phyloP scores from a whole-genome alignment of 768 basidiomycete species.

The Macrocybe gigantea region DNA sequence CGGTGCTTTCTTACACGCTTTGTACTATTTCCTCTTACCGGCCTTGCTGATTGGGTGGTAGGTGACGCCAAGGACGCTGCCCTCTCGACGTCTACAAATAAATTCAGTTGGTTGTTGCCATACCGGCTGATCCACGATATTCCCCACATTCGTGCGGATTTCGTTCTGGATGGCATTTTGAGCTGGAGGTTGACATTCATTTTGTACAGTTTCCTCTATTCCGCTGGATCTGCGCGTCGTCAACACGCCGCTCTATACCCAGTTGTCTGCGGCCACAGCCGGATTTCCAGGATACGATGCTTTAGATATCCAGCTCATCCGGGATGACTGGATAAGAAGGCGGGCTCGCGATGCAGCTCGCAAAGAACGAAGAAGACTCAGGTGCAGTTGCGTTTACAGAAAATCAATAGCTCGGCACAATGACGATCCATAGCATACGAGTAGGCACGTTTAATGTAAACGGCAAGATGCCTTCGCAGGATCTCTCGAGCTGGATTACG shows the following conservation, averaged over 20 bases:
- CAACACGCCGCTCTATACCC: conserved; percentile 40
- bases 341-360: conserved; percentile 31
- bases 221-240: conserved; percentile 53
- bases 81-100: conserved; percentile 22
- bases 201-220: conserved; percentile 28
- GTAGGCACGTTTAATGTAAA: conserved; percentile 85
- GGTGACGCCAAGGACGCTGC: conserved; percentile 17
- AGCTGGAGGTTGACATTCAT: conserved; percentile 1
- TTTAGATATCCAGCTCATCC: conserved; percentile 49
- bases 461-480: conserved; percentile 67
- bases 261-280: conserved; percentile 55
- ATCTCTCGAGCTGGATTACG: conserved; percentile 60
- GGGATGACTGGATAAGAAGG: conserved; percentile 58
- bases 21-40: not conserved
- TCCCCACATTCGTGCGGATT: conserved; percentile 6
- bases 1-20: conserved; percentile 24
- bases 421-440: conserved; percentile 41
- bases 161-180: not conserved
- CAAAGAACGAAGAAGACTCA: conserved; percentile 26
- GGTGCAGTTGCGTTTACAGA: conserved; percentile 12
- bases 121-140: conserved; percentile 25
- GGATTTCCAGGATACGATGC: conserved; percentile 59
- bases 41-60: conserved; percentile 9
- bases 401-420: not conserved
- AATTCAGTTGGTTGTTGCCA: conserved; percentile 41